phyloP scores from a whole-genome alignment of 305 asterid species.

The Fraxinus floribunda region DNA sequence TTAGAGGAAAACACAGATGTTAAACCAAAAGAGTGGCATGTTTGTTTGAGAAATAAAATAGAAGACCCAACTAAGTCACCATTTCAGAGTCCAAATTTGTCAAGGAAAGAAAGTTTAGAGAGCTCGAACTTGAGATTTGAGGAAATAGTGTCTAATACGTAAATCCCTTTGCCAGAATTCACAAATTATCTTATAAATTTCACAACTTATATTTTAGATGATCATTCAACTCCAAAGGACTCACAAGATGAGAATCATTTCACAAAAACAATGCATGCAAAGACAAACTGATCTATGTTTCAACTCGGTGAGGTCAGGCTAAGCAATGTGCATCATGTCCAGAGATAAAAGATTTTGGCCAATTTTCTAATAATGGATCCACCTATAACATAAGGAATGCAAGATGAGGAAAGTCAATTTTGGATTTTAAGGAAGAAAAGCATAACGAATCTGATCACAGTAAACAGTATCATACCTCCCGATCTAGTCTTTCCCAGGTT shows the following conservation, averaged over 20 bases:
- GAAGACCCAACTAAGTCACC: constrained; percentile 1
- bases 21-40: not conserved
- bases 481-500: constrained; percentile 69
- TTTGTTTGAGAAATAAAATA: not conserved
- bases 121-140: not conserved
- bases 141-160: not conserved
- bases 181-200: constrained; percentile 4
- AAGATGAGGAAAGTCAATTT: not conserved
- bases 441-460: not conserved
- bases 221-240: not conserved
- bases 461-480: constrained; percentile 53
- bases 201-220: not conserved
- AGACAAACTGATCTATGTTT: not conserved
- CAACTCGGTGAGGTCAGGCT: not conserved
- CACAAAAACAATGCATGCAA: not conserved
- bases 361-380: not conserved
- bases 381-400: not conserved
- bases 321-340: constrained; percentile 3
- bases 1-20: not conserved
- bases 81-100: not conserved
- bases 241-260: not conserved
- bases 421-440: constrained; percentile 8
- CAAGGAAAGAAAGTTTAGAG: not conserved
- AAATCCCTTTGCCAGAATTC: not conserved
- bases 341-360: not conserved